Evolutionary conservation across 2,329 filamentous ascomycete genomes (phyloP).

Genomic region (Fusarium nurragi): DNA sequence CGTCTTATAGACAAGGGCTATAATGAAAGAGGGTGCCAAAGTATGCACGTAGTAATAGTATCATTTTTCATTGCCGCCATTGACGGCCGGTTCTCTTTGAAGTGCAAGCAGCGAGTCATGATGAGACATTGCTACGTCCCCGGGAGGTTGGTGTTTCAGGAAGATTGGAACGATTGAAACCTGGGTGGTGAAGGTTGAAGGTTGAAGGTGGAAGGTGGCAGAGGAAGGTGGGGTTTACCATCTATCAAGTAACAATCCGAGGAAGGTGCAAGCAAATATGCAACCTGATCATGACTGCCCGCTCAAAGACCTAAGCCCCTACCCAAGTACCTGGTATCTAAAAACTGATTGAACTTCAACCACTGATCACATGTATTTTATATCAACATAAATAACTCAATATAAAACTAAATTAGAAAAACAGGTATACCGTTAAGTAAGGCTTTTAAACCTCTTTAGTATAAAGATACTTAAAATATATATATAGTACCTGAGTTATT

Average conservation of each 20-base stretch:
- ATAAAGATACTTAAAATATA: too few relatives aligned
- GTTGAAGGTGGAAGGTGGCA: neutral
- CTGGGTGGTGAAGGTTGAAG: conserved; percentile 8
- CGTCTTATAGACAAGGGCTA: conserved; percentile 32
- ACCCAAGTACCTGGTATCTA: too few relatives aligned
- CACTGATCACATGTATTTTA: too few relatives aligned
- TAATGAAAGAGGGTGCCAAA: conserved; percentile 19
- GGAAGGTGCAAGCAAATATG: neutral
- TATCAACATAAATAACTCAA: too few relatives aligned
- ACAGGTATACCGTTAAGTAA: too few relatives aligned
- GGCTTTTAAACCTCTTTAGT: too few relatives aligned
- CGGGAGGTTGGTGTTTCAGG: conserved; percentile 31
- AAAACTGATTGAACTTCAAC: too few relatives aligned
- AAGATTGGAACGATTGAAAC: conserved; percentile 17
- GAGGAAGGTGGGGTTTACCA: neutral
- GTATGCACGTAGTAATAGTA: neutral
- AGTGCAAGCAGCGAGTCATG: conserved; percentile 28
- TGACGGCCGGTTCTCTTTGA: conserved; percentile 4
- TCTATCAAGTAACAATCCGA: neutral
- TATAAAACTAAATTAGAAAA: too few relatives aligned
- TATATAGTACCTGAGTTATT: too few relatives aligned
- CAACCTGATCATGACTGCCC: neutral
- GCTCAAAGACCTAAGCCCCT: neutral
- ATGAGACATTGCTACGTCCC: conserved; percentile 15
- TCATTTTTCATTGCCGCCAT: conserved; percentile 9